Evolutionary conservation across 2,329 filamentous ascomycete species (phyloP).

Genomic region (Colletotrichum cereale): DNA sequence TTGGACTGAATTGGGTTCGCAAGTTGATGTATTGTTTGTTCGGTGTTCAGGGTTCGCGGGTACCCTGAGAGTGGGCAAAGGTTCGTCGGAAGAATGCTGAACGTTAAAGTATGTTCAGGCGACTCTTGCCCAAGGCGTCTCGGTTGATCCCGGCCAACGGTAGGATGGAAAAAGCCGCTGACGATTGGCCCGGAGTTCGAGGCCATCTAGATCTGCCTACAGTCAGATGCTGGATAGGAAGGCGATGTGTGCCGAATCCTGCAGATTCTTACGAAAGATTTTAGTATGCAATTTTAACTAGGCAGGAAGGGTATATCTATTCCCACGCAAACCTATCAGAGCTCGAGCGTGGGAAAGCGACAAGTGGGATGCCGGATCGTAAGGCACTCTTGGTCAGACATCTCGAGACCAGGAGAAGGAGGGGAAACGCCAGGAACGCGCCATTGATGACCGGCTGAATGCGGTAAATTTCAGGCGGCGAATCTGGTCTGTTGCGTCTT

Average conservation of each 20-base stretch:
- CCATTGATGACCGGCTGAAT: slow-evolving; percentile 10
- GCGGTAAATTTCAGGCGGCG: slow-evolving; percentile 4
- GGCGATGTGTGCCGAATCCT: not conserved
- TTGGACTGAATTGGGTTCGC: not conserved
- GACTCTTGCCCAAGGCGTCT: slow-evolving; percentile 3
- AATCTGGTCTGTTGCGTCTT: not conserved
- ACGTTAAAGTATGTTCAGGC: slow-evolving; percentile 1
- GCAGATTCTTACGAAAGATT: not conserved
- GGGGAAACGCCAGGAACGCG: not conserved
- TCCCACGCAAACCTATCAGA: not conserved
- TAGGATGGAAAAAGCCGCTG: not conserved
- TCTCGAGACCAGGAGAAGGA: not conserved
- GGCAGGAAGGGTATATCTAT: not conserved
- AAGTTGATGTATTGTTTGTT: not conserved
- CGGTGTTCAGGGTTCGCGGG: not conserved
- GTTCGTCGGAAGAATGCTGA: slow-evolving; percentile 23
- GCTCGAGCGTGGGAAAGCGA: not conserved
- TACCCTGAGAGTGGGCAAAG: not conserved
- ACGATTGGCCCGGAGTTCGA: not conserved
- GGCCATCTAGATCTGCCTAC: too few species aligned
- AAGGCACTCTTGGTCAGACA: not conserved
- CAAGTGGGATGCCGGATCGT: not conserved
- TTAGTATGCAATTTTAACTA: not conserved
- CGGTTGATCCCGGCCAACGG: not conserved
- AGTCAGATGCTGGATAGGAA: too few species aligned